Evolutionary conservation across 257 asterid species (phyloP), one percentile per base, ranked within the genome.

Genomic region (Nicotiana otophora): DNA sequence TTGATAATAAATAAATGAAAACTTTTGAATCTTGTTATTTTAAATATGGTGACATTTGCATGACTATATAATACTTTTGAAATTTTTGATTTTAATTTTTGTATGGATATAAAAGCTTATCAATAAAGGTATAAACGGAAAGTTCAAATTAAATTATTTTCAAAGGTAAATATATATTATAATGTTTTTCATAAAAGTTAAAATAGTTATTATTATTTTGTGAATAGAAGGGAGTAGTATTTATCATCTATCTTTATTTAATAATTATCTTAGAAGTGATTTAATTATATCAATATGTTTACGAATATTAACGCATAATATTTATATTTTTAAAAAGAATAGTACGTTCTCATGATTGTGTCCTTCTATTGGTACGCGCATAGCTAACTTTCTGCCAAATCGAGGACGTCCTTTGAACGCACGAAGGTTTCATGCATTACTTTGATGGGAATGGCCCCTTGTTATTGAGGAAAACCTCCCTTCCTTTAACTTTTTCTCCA

Each of bases 401-500:
- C 19, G 63, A 17, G 67, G 51, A n/a, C 10, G 8, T 26, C 15
- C 11, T 33, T 30, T 34, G 1, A 8, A 19, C n/a, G 31, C 33
- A n/a, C 19, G 10, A 10, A 2, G 14, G 16, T 8, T 61, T 51
- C 46, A 28, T 57, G 7, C n/a, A 17, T 23, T 19, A 2, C 58
- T 26, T 81, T 14, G 20, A 77, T 64, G 53, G 72, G 16, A 65
- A 66, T 0, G 66, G 83, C 17, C 84, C 81, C 68, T 78, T 79
- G 81, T 17, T 67, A 12, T 6, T 42, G 10, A 7, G 10, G 74
- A 10, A 82, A 82, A 87, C 86, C 89, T 82, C 75, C 72, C 62
- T 36, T 19, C 86, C 87, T 87, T 74, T 65, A 82, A 82, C 83
- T 78, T 69, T 72, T 72, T 12, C 5, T 23, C 82, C 39, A 23